These are phyloP conservation scores for Pseudoscleropodium purum DNA, from an alignment of 225 moss, liverwort and hornwort genomes.

Conservation along the genomic window DNA sequence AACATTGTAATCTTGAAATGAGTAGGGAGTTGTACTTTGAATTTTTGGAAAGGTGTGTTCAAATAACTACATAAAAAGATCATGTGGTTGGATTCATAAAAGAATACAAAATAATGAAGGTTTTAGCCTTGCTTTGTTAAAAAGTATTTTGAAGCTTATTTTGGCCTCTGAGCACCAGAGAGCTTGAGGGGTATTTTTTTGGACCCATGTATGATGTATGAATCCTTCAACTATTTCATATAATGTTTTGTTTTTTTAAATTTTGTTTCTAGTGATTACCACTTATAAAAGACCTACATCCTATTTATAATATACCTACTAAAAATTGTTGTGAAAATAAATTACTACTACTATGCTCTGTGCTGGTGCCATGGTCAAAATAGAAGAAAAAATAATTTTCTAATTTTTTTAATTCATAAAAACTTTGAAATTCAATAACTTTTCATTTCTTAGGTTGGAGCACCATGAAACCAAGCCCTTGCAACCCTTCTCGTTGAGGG, in stretches of 20 bases:
- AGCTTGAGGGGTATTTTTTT: background rate
- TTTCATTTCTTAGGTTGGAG: too few species aligned
- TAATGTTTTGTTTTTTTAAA: background rate
- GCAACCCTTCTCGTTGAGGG: too few species aligned
- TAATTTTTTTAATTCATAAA: too few species aligned
- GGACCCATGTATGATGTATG: background rate
- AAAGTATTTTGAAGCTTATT: background rate
- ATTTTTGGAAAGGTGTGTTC: background rate
- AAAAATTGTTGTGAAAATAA: background rate
- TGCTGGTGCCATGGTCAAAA: too few species aligned
- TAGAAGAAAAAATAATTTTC: too few species aligned
- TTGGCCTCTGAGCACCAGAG: background rate
- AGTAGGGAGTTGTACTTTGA: fast-evolving
- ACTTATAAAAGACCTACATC: background rate
- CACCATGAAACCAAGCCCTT: too few species aligned
- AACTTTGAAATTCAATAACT: too few species aligned
- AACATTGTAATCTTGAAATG: background rate
- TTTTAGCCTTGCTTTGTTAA: background rate
- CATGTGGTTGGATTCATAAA: fast-evolving
- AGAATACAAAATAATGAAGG: background rate
- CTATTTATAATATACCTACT: background rate
- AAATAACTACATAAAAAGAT: background rate
- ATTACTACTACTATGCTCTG: too few species aligned
- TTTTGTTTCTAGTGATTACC: background rate
- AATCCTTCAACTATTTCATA: background rate